phyloP scores from a whole-genome alignment of 129 eudicot species.

The Solidago caesia region DNA sequence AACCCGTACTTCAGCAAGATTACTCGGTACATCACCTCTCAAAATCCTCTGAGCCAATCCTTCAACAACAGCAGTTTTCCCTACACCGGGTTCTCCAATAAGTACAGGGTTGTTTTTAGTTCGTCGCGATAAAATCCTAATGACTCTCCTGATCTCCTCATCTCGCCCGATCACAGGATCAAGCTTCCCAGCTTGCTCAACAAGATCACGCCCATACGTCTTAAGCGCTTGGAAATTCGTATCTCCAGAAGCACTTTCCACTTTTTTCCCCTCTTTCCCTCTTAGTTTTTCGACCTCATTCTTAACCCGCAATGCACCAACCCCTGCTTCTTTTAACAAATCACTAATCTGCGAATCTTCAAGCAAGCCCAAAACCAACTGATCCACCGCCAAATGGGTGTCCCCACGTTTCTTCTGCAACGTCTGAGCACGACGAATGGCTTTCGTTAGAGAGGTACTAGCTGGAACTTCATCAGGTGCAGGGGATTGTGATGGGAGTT shows the following conservation, averaged over 20 bases:
- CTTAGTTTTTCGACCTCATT: conserved; percentile 78
- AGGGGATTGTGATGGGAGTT: conserved; percentile 86
- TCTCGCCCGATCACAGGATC: conserved; percentile 99
- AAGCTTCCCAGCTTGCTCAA: conserved; percentile 88
- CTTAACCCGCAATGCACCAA: conserved; percentile 59
- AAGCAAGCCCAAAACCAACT: conserved; percentile 69
- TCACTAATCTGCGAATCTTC: conserved; percentile 79
- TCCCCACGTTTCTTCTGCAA: conserved; percentile 73
- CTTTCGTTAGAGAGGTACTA: conserved; percentile 60
- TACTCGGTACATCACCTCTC: conserved; percentile 86
- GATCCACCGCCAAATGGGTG: conserved; percentile 89
- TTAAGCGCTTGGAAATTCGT: conserved; percentile 81
- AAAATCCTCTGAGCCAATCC: conserved; percentile 94
- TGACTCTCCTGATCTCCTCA: conserved; percentile 85
- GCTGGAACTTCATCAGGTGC: conserved; percentile 89
- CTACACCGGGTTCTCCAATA: conserved; percentile 97
- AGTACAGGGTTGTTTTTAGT: conserved; percentile 94
- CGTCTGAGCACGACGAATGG: conserved; percentile 70
- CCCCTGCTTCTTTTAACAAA: conserved; percentile 80
- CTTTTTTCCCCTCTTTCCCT: conserved; percentile 86
- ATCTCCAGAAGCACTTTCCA: conserved; percentile 90
- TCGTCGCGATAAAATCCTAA: conserved; percentile 76
- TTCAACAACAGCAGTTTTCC: conserved; percentile 96
- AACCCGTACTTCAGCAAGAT: conserved; percentile 75
- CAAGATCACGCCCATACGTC: conserved; percentile 92